Base-by-base conservation (phyloP, 2,329 filamentous ascomycete genomes). In the Paecilomyces sp. region DNA sequence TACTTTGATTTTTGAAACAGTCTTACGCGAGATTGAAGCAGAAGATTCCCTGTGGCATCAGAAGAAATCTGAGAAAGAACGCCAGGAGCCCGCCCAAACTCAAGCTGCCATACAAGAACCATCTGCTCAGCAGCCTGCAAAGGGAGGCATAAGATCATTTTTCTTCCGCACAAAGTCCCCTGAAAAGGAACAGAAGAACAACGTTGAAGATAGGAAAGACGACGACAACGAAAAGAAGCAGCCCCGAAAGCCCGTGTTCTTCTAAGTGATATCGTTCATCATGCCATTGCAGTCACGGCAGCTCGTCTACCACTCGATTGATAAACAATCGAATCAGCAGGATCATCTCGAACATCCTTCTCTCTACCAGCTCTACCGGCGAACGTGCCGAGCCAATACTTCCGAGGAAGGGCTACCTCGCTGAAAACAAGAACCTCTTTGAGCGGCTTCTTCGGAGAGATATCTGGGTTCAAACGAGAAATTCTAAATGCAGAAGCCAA, bases 1-100 rank as follows among this genome's bases (percentile, higher is more conserved):
- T 54, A 12, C 18, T 36, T 3, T 34, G 36, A n/a, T 59, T 31
- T 47, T 50, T 9, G 13, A 50, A 15, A 54, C n/a, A 77, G 74
- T 77, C 3, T 61, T 77, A 7, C 67, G 64, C 54, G 75, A 77
- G 60, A 76, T 77, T 34, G 73, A 75, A 58, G 67, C 70, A 41
- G 76, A 77, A 61, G 74, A 77, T 61, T 71, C 70, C 3, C 52
- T 72, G 18, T 76, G 73, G 74, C 71, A 72, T 59, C 66, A 68
- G 55, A 72, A 69, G 55, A 56, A 59, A 11, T 36, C 60, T 12
- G 58, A 65, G 30, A 50, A 58, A 18, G 58, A 69, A 30, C 0
- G 56, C 3, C 47, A 51, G 31, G 3, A n/a, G 41, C n/a, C 41
- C 5, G 41, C 4, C 1, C 5, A 18, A 3, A 47, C 41, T 22